Conservation (phyloP, 495 filamentous ascomycete species). For the Pyrenula aspistea region DNA sequence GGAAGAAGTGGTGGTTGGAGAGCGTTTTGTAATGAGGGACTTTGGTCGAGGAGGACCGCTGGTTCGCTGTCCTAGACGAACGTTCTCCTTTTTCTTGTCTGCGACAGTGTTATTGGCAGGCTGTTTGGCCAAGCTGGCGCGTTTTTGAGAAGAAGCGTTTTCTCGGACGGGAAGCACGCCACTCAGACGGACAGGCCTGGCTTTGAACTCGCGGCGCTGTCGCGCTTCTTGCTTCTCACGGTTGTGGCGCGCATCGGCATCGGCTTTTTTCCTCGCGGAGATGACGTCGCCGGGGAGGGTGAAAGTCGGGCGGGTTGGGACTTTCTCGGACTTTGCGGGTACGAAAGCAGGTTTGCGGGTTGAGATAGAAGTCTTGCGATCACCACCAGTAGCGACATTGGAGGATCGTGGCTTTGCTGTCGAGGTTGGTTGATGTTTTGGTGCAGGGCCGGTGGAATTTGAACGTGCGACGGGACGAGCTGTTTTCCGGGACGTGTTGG, state of each 20-base stretch:
- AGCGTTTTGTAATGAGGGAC: not conserved
- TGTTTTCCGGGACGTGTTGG: not conserved
- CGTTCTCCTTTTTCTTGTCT: slow-evolving; percentile 11
- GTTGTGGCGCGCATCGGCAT: slow-evolving; percentile 50
- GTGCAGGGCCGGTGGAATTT: not conserved
- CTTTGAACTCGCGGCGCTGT: slow-evolving; percentile 50
- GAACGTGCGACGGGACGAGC: slow-evolving; percentile 1
- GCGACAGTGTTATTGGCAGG: slow-evolving; percentile 4
- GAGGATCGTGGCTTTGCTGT: not conserved
- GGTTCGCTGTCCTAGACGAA: slow-evolving; percentile 5
- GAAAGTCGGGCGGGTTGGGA: slow-evolving; percentile 50
- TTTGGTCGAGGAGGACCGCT: not conserved
- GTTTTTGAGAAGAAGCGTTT: slow-evolving; percentile 46
- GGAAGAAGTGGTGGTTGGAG: not conserved
- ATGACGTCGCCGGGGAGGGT: slow-evolving; percentile 64
- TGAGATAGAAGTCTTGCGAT: slow-evolving; percentile 13
- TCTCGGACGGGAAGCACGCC: slow-evolving; percentile 21
- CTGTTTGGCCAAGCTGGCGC: slow-evolving; percentile 27
- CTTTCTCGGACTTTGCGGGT: slow-evolving; percentile 43
- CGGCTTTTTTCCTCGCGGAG: slow-evolving; percentile 54
- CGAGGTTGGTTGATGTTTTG: not conserved
- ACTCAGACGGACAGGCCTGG: slow-evolving; percentile 40
- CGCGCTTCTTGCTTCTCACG: slow-evolving; percentile 35
- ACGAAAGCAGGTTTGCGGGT: slow-evolving; percentile 25
- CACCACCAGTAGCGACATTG: not conserved